A percentile compares a stretch with the other conserved stretches of the same genome.
Evolutionary conservation across 78 protist genomes (phyloP).

Genomic region (Dictyostelium purpureum): DNA sequence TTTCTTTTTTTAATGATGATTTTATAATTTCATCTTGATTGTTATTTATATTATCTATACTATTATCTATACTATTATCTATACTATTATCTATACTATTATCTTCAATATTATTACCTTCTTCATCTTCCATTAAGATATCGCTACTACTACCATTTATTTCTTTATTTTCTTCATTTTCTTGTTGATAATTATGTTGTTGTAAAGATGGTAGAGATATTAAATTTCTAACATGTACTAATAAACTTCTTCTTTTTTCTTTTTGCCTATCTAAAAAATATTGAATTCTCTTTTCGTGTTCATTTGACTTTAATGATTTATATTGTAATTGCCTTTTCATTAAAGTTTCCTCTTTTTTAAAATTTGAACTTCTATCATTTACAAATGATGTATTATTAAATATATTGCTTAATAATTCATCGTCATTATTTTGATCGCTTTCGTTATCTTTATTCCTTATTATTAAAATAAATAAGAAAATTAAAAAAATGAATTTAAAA

Average conservation of each 20-base stretch:
- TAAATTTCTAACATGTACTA: slow-evolving; percentile 25
- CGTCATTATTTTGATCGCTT: too few relatives aligned
- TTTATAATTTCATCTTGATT: background rate
- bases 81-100: background rate
- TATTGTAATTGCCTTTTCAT: background rate
- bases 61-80: background rate
- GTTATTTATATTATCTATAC: background rate
- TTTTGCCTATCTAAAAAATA: slow-evolving; percentile 55
- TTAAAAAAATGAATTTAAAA: too few relatives aligned
- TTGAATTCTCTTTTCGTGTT: slow-evolving; percentile 35
- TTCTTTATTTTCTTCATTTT: background rate
- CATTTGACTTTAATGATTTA: background rate
- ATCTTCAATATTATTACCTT: background rate
- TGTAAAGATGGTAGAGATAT: background rate
- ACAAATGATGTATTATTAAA: background rate
- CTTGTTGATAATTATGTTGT: background rate
- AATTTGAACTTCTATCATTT: slow-evolving; percentile 5
- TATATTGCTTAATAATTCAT: slow-evolving; percentile 3
- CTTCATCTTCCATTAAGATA: background rate
- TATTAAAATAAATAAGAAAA: too few relatives aligned
- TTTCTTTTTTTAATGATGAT: background rate
- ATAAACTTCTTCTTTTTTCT: slow-evolving; percentile 34
- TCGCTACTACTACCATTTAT: background rate
- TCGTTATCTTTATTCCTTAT: too few relatives aligned
- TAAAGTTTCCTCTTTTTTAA: background rate